Conservation (phyloP, 2,329 filamentous ascomycete species). For the Orbilia ellipsospora region DNA sequence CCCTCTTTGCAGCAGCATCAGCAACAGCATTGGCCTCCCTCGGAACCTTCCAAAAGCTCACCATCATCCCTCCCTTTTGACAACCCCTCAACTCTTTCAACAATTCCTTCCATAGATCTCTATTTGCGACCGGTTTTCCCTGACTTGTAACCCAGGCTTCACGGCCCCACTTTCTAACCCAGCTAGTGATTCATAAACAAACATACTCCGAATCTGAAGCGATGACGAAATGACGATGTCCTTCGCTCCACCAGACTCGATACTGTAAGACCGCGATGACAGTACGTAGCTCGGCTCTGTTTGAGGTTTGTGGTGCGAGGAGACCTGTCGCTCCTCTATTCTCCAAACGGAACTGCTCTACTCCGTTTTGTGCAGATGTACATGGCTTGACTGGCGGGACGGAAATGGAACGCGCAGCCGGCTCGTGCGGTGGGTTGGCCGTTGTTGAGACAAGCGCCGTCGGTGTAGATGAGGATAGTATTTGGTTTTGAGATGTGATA, state of each 20-base stretch:
- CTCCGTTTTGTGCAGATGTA: conserved; percentile 8
- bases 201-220: conserved; percentile 70
- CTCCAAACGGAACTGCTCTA: conserved; percentile 65
- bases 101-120: conserved; percentile 68
- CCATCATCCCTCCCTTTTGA: conserved; percentile 59
- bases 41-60: conserved; percentile 67
- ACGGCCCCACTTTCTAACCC: conserved; percentile 64
- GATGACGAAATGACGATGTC: conserved; percentile 65
- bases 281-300: conserved; percentile 70
- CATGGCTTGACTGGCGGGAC: background rate
- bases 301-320: conserved; percentile 64
- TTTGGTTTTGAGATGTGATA: conserved; percentile 60
- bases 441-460: conserved; percentile 66
- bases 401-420: conserved; percentile 52
- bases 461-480: conserved; percentile 64
- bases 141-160: conserved; percentile 64
- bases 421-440: conserved; percentile 61
- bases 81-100: conserved; percentile 61
- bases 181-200: conserved; percentile 64
- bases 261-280: conserved; percentile 67
- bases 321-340: conserved; percentile 64
- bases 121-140: conserved; percentile 64
- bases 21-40: conserved; percentile 64
- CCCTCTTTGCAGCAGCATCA: conserved; percentile 63
- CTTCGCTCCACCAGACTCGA: conserved; percentile 64